Percentiles rank a stretch among this genome's conserved stretches.
phyloP scores from a whole-genome alignment of 257 asterid genomes.

The Solanum etuberosum region DNA sequence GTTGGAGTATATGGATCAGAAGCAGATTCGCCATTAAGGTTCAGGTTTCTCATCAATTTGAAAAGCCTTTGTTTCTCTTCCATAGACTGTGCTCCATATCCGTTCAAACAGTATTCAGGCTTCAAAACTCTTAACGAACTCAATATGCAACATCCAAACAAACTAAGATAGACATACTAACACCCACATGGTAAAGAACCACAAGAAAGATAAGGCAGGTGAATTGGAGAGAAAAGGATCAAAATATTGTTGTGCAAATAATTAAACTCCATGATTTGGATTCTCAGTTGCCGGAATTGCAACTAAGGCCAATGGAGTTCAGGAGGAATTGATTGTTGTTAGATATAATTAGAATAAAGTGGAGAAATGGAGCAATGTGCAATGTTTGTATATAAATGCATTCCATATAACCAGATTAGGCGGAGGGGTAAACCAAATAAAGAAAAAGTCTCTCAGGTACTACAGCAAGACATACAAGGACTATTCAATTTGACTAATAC shows the following conservation, averaged over 20 bases:
- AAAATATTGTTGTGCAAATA: background rate
- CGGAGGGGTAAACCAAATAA: background rate
- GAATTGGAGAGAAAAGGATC: background rate
- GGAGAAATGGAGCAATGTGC: background rate
- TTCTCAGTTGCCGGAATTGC: background rate
- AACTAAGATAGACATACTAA: background rate
- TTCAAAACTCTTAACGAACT: background rate
- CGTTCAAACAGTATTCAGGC: constrained; percentile 18
- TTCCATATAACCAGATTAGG: background rate
- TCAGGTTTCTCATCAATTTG: constrained; percentile 94
- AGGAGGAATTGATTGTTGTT: background rate
- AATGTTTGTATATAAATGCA: background rate
- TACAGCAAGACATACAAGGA: background rate
- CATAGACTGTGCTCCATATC: constrained; percentile 92
- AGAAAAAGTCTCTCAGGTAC: background rate
- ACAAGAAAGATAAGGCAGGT: background rate
- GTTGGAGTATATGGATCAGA: constrained; percentile 77
- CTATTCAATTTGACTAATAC: background rate
- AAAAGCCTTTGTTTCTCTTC: constrained; percentile 97
- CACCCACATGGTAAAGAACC: background rate
- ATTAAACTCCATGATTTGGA: background rate
- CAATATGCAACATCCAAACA: background rate
- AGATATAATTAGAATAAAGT: background rate
- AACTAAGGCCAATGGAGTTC: background rate
- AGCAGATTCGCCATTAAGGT: constrained; percentile 76